These are phyloP conservation scores for Fusarium virguliforme DNA, from an alignment of 2,329 filamentous ascomycete species.

Conservation along the genomic window DNA sequence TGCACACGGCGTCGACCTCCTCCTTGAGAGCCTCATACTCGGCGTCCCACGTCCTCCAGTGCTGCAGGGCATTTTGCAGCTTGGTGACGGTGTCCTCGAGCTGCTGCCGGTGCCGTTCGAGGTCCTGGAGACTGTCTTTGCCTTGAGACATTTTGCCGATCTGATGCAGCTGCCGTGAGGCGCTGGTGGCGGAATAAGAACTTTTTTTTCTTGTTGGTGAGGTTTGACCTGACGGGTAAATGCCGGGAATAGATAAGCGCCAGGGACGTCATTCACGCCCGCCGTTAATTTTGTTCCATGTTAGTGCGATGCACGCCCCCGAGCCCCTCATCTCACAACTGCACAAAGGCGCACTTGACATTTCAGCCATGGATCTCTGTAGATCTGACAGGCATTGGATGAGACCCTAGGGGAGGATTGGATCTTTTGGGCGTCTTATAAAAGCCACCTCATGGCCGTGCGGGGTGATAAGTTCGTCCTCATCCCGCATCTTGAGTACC, in stretches of 20 bases:
- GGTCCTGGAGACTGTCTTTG: constrained; percentile 72
- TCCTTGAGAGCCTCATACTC: constrained; percentile 94
- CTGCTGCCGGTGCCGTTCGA: constrained; percentile 82
- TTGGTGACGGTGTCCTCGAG: constrained; percentile 82
- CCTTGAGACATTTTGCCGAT: constrained; percentile 58
- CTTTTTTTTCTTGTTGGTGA: constrained; percentile 10
- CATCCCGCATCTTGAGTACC: neutral
- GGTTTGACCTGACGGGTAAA: constrained; percentile 44
- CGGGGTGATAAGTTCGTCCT: neutral
- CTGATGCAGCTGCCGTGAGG: constrained; percentile 23
- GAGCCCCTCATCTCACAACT: constrained; percentile 29
- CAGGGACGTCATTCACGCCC: neutral
- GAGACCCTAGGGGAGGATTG: constrained; percentile 20
- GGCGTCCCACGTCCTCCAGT: constrained; percentile 93
- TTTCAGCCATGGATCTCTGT: neutral
- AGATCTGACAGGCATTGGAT: constrained; percentile 5
- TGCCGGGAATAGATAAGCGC: constrained; percentile 41
- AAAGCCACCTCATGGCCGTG: constrained; percentile 7
- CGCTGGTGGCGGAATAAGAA: constrained; percentile 19
- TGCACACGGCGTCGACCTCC: constrained; percentile 75
- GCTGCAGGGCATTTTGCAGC: constrained; percentile 81
- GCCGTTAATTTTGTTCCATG: neutral
- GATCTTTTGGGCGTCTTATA: constrained; percentile 13
- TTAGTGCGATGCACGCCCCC: constrained; percentile 37
- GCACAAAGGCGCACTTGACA: constrained; percentile 27